Evolutionary conservation across 2,329 filamentous ascomycete genomes (phyloP), one percentile per base, ranked within the genome.

Genomic region (Ascochyta viciae-villosae): DNA sequence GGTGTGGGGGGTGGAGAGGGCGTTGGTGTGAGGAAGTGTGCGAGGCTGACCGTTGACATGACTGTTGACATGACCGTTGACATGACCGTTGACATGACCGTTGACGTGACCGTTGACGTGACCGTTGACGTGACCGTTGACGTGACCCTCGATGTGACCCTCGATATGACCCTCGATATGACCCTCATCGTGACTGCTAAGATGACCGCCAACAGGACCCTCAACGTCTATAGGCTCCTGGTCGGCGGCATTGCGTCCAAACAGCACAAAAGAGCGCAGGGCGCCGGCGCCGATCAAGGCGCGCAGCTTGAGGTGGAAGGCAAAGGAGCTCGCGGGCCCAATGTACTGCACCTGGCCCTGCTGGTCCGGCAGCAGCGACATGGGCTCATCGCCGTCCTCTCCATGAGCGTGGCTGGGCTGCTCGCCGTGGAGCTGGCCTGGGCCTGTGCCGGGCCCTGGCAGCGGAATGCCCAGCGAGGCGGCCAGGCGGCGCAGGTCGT

Each of bases 321-420:
- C 67, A 49, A 78, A 78, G 35, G 75, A 78, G 66, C 76, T 78
- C 37, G 72, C 70, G 1, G 75, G 76, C 1, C 77, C 78, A 57
- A 80, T 79, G 62, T 78, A 80, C 62, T 80, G 77, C 34, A 72
- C 74, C 63, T 79, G 77, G 6, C 77, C 77, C 51, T 79, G 77
- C 62, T 77, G 76, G 60, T 80, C 77, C 5, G 73, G 77, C 16
- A 79, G 66, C 22, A 74, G 60, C 29, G 72, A 70, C 46, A 76
- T 54, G 31, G 68, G 62, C 46, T 77, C 74, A 19, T 77, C 76
- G 16, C 62, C 64, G n/a, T 73, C 72, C 15, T 64, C 66, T 48
- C 58, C 66, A 37, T 49, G 50, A 38, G 61, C 57, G 38, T 71
- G 69, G 27, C 50, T 61, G 5, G 24, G 6, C 29, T 31, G 29